Evolutionary conservation across 352 stramenopile species (phyloP).

Genomic region (Elongisporangium prolatum): DNA sequence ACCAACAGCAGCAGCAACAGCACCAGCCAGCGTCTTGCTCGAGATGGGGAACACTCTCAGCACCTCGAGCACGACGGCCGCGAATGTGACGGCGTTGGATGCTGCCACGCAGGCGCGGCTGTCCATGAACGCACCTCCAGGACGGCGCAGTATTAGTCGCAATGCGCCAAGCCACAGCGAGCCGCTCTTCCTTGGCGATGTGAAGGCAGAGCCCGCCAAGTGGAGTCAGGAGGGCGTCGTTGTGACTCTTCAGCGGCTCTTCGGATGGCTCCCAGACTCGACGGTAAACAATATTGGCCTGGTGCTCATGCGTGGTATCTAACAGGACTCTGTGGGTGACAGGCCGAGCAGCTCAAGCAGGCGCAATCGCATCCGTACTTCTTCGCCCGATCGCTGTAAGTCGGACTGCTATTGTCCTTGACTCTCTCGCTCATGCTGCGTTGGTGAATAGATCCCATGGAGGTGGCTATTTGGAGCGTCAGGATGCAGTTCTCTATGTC

Average conservation of each 20-base stretch:
- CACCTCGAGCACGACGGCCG: background rate
- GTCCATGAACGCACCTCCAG: slow-evolving; percentile 6
- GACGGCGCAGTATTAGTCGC: background rate
- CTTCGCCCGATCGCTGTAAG: background rate
- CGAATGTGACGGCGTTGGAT: background rate
- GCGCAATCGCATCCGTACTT: background rate
- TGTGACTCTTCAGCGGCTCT: slow-evolving; percentile 46
- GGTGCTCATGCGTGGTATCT: background rate
- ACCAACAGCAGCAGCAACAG: background rate
- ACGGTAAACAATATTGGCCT: slow-evolving; percentile 11
- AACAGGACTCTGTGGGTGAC: background rate
- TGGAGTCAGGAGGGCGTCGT: slow-evolving; percentile 58
- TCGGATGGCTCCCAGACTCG: slow-evolving; percentile 55
- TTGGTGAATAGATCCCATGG: slow-evolving; percentile 15
- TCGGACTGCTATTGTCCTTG: background rate
- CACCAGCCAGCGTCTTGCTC: no score
- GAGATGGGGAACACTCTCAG: slow-evolving; percentile 15
- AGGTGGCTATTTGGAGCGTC: background rate
- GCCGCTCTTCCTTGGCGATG: slow-evolving; percentile 48
- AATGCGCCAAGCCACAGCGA: slow-evolving; percentile 6
- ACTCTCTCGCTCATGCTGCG: background rate
- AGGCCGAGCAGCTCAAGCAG: slow-evolving; percentile 1
- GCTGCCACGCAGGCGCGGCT: background rate
- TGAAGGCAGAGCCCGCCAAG: slow-evolving; percentile 30
- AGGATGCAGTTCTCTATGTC: slow-evolving; percentile 15